A percentile compares a stretch with the other conserved stretches of the same genome.
phyloP scores from a whole-genome alignment of 2,329 filamentous ascomycete genomes.

The Coniochaeta sp. region DNA sequence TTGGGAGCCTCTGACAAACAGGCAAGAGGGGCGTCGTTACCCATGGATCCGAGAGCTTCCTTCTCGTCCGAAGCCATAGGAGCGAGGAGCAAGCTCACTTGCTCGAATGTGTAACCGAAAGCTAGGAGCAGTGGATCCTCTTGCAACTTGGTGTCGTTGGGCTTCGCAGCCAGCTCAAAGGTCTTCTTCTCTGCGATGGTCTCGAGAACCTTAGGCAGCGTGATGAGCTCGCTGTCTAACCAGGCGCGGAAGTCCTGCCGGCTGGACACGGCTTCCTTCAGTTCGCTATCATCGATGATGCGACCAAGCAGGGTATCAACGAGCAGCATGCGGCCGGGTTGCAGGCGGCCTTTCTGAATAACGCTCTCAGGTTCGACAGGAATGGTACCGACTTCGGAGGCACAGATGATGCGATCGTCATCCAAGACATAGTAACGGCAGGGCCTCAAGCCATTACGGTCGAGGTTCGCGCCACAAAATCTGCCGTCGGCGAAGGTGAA shows the following conservation, averaged over 20 bases:
- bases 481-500: slow-evolving; percentile 96
- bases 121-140: slow-evolving; percentile 77
- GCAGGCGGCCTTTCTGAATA: slow-evolving; percentile 66
- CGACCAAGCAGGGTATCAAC: slow-evolving; percentile 85
- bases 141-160: slow-evolving; percentile 66
- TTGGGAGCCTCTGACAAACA: slow-evolving; percentile 86
- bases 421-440: slow-evolving; percentile 97
- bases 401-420: slow-evolving; percentile 94
- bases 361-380: slow-evolving; percentile 83
- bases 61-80: slow-evolving; percentile 98
- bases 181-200: slow-evolving; percentile 47
- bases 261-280: slow-evolving; percentile 82
- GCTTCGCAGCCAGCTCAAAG: slow-evolving; percentile 57
- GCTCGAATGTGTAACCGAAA: slow-evolving; percentile 92
- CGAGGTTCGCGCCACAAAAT: slow-evolving; percentile 94
- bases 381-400: slow-evolving; percentile 93
- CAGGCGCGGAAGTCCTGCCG: slow-evolving; percentile 83
- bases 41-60: slow-evolving; percentile 95
- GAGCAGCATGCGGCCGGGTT: slow-evolving; percentile 91
- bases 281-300: slow-evolving; percentile 88
- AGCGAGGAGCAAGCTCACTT: slow-evolving; percentile 82
- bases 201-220: slow-evolving; percentile 66
- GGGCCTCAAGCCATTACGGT: slow-evolving; percentile 89
- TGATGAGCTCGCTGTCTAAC: slow-evolving; percentile 80
- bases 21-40: slow-evolving; percentile 88